Evolutionary conservation across 306 rosid species (phyloP), one percentile per base, ranked within the genome.

Genomic region (Cicer pinnatifidum): DNA sequence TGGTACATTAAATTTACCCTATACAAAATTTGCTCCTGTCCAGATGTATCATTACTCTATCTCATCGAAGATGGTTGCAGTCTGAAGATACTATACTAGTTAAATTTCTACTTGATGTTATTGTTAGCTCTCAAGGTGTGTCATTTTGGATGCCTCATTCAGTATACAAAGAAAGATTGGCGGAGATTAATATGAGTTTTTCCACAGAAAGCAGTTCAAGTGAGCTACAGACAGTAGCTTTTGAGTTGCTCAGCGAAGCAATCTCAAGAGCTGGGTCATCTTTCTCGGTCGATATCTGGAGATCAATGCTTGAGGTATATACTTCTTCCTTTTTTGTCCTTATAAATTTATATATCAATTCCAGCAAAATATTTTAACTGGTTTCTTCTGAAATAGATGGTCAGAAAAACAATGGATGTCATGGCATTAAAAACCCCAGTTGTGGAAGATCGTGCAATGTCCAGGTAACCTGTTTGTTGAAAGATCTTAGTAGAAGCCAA

Each of bases 331-430:
- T 63, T 69, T 40, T 19, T 19, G 16, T 66, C 44, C 16, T 56
- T 17, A 19, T 28, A 17, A 63, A n/a, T 57, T 73, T 53, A 37
- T 68, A 33, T 12, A 3, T 43, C 56, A 7, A 46, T 73, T 63
- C 62, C 61, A 61, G 72, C 56, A 50, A 68, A 73, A 52, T 80
- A 13, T 75, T 75, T 33, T 69, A 58, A 71, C 37, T 60, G 52
- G 13, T 76, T 63, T 58, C 7, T 79, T 82, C 16, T 69, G 64
- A 68, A 77, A 54, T 78, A 91, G 97, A 90, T 87, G 63, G 70
- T 87, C 70, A 85, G 97, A 80, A 94, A 91, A 87, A 82, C 87
- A 79, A 85, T 89, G 96, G 99, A 94, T 83, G 78, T 76, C 70
- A 73, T 89, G 88, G 84, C 89, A 47, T 85, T 90, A 64, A 87